Base-by-base conservation (phyloP, 805 yeast genomes). In the Cyberlindnera euphorbiae region DNA sequence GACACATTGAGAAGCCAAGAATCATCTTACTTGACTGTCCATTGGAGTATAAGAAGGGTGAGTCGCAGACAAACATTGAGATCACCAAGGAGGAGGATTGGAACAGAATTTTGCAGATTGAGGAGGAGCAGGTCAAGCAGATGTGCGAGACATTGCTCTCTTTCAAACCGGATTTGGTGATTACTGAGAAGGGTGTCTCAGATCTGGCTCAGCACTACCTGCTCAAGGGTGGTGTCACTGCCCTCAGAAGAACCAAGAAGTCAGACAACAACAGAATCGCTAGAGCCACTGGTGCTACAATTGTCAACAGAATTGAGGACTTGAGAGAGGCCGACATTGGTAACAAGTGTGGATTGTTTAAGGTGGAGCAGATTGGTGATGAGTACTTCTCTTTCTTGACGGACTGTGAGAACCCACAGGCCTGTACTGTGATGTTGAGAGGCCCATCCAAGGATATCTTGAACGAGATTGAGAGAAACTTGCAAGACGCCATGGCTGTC, bases 401-500 rank as follows among this genome's bases (percentile, higher is more conserved):
- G 33, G 72, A 87, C 55, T 88, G 97, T 63, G 59, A 71, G 46
- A 71, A 85, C 34, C 97, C 98, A 34, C 78, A 78, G 42, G 98
- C 99, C 0, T 93, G 98, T 68, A 87, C 98, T 1, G 75, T 93
- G 31, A 59, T 93, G 53, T 73, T 93, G 52, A 78, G 98, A 50
- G 99, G 99, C 21, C 96, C 97, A 22, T 87, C 96, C 15, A 93
- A 93, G 66, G 99, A 93, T 60, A 89, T 93, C 37, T 69, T 93
- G 50, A 89, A 88, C 63, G 99, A 93, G 71, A 79, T 93, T 54
- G 98, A 93, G 58, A 80, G 99, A 59, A 93, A 93, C 60, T 71
- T 93, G 58, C 97, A 93, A 59, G 99, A 93, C 63, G 98, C 99
- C 30, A 84, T 93, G 95, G 90, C 96, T 4, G 98, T 93, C 30